Conservation (phyloP, 2,329 filamentous ascomycete genomes). For the Dendryphion nanum region DNA sequence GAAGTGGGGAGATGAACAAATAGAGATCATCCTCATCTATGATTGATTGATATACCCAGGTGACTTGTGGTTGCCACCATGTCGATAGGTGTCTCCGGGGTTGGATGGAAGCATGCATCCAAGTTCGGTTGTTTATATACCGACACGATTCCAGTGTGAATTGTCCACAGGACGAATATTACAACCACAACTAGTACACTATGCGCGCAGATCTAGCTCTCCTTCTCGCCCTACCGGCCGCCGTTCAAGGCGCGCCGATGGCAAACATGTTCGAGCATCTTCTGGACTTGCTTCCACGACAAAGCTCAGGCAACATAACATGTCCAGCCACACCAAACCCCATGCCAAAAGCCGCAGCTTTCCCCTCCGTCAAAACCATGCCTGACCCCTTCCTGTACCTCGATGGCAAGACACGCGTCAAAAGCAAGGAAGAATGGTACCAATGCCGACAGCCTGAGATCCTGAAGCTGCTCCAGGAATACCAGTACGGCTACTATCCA, state of each 20-base stretch:
- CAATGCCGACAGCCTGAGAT: constrained; percentile 52
- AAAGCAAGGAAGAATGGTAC: constrained; percentile 50
- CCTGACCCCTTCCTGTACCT: constrained; percentile 49
- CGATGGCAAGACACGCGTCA: constrained; percentile 44
- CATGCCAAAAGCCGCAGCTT: constrained; percentile 22
- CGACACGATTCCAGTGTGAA: too few species aligned
- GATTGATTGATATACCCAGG: constrained; percentile 8
- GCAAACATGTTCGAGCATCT: constrained; percentile 4
- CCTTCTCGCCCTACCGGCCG: constrained; percentile 6
- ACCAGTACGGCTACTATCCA: constrained; percentile 54
- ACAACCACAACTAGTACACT: too few species aligned
- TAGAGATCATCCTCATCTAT: constrained; percentile 9
- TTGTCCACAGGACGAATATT: too few species aligned
- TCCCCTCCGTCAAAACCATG: constrained; percentile 28
- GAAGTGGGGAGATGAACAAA: constrained; percentile 5
- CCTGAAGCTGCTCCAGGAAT: constrained; percentile 50
- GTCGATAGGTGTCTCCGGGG: not conserved
- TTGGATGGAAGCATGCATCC: too few species aligned
- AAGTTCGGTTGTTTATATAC: constrained; percentile 1
- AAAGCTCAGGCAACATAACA: constrained; percentile 17
- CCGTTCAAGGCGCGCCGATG: constrained; percentile 10
- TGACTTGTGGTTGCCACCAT: constrained; percentile 4
- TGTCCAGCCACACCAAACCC: constrained; percentile 26
- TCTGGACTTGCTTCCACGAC: constrained; percentile 15
- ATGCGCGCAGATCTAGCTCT: constrained; percentile 13